Conservation (phyloP, 331 rosid species). For the Dryas integrifolia region DNA sequence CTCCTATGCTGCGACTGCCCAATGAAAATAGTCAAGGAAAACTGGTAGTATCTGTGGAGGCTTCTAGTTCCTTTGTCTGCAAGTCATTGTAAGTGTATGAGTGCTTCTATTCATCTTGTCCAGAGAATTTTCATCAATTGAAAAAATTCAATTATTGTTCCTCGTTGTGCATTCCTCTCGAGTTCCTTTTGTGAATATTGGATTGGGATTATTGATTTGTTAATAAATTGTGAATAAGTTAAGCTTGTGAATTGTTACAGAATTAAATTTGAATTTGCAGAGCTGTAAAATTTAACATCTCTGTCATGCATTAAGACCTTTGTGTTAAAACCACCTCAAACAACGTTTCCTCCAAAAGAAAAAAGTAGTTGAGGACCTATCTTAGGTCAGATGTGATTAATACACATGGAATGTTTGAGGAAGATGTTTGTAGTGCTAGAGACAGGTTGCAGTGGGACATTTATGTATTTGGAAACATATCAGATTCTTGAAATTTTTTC, state of each 20-base stretch:
- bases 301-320: too few species aligned
- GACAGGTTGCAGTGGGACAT: neutral
- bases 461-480: neutral
- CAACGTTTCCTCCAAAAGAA: too few species aligned
- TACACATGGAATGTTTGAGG: too few species aligned
- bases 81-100: slow-evolving; percentile 13
- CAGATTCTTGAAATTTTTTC: neutral
- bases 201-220: slow-evolving; percentile 25
- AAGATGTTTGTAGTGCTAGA: neutral
- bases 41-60: slow-evolving; percentile 34
- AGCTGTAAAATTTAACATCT: too few species aligned
- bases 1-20: slow-evolving; percentile 42
- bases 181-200: slow-evolving; percentile 26
- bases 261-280: too few species aligned
- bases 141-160: slow-evolving; percentile 19
- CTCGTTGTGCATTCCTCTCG: slow-evolving; percentile 21
- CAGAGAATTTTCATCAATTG: slow-evolving; percentile 12
- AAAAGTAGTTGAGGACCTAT: too few species aligned
- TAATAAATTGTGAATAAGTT: slow-evolving; percentile 14
- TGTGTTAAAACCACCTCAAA: neutral
- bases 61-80: slow-evolving; percentile 8
- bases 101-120: slow-evolving; percentile 27
- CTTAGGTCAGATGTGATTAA: too few species aligned
- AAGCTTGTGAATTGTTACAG: neutral
- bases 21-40: slow-evolving; percentile 38